A percentile compares a stretch with the other conserved stretches of the same genome.
Evolutionary conservation across 1,284 basidiomycete species (phyloP).

Genomic region (Cryptococcus floricola): DNA sequence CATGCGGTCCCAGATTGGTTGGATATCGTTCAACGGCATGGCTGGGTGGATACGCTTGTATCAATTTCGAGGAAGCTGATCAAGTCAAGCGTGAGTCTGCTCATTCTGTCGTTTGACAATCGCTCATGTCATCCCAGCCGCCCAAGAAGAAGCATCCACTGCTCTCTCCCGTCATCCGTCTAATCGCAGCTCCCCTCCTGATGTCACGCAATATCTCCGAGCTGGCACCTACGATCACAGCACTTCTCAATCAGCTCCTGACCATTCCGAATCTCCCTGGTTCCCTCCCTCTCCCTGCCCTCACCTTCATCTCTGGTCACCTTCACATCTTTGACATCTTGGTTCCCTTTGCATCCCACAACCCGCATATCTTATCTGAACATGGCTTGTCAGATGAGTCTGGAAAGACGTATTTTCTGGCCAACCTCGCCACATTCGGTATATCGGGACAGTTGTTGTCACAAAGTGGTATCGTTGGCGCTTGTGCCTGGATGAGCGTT

Average conservation of each 20-base stretch:
- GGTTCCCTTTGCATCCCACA: constrained; percentile 29
- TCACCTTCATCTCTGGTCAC: constrained; percentile 37
- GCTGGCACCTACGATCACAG: constrained; percentile 19
- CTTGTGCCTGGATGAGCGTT: constrained; percentile 37
- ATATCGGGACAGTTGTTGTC: constrained; percentile 44
- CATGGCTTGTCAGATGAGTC: constrained; percentile 32
- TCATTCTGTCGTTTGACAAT: background rate
- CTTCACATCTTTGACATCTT: constrained; percentile 41
- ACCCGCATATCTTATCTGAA: constrained; percentile 20
- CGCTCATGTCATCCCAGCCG: constrained; percentile 6
- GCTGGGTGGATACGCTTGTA: constrained; percentile 37
- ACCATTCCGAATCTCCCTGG: constrained; percentile 42
- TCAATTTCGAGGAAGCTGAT: constrained; percentile 27
- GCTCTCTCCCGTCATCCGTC: constrained; percentile 29
- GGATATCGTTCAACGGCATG: background rate
- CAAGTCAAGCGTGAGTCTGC: constrained; percentile 25
- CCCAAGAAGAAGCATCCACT: constrained; percentile 44
- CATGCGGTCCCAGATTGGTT: background rate
- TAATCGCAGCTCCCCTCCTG: constrained; percentile 35
- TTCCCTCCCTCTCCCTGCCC: constrained; percentile 40
- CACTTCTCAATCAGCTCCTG: constrained; percentile 38
- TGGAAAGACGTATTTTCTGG: constrained; percentile 43
- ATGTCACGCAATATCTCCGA: constrained; percentile 2
- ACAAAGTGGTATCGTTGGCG: constrained; percentile 24
- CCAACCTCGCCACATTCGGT: constrained; percentile 47